phyloP scores from a whole-genome alignment of 106 monocot species.

The Vanilla planifolia region DNA sequence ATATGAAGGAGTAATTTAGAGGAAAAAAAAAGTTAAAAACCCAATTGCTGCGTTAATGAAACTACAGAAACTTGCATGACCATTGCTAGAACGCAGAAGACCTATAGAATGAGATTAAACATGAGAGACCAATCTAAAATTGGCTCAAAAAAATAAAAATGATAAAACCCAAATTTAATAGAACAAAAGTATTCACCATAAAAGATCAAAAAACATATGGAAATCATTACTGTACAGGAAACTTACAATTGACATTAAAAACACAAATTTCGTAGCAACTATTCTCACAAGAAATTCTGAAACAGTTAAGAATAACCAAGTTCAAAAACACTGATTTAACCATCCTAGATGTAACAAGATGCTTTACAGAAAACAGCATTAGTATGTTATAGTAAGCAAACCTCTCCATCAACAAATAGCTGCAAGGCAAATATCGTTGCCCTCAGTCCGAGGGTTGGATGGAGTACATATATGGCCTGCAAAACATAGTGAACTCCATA shows the following conservation, averaged over 20 bases:
- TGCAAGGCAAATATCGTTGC: constrained; percentile 76
- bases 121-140: too few species aligned
- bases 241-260: too few species aligned
- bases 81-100: too few species aligned
- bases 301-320: not conserved
- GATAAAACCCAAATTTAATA: too few species aligned
- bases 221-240: too few species aligned
- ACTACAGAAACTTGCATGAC: too few species aligned
- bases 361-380: not conserved
- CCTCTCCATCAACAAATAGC: constrained; percentile 86
- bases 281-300: not conserved
- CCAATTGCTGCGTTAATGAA: too few species aligned
- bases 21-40: too few species aligned
- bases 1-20: too few species aligned
- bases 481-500: constrained; percentile 4
- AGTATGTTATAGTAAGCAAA: constrained; percentile 11
- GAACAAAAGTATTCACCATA: not conserved
- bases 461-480: constrained; percentile 95
- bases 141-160: too few species aligned
- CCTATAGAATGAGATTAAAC: too few species aligned
- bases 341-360: not conserved
- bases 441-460: constrained; percentile 90
- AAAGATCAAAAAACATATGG: not conserved
- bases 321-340: not conserved
- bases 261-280: too few species aligned